Base-by-base conservation (phyloP, 164 flowering plant species). In the Nymphaea thermarum region DNA sequence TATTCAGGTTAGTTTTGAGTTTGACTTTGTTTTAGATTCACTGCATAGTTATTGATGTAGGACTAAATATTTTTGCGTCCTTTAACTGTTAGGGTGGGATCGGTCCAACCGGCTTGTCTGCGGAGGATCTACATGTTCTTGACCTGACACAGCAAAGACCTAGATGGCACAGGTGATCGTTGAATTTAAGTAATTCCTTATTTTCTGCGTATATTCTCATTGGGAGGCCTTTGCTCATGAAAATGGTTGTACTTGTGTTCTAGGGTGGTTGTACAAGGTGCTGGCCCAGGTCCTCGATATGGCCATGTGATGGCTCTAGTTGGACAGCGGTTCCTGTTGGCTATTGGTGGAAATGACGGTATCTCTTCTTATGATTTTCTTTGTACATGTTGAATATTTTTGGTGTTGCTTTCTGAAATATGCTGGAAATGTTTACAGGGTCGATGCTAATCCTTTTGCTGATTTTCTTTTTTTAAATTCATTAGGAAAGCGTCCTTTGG, bases 261-360 rank as follows among this genome's bases (percentile, higher is more conserved):
- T 72, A 95, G 98, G 83, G 98, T 95, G 66, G 97, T 87, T 71
- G 98, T 92, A 62, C 99, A 92, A 83, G 98, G 99, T 68, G 97
- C 97, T 71, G 98, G 99, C 14, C 99, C 99, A 55, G 99, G 99
- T 70, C 97, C 99, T 61, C 94, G 99, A 65, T 95, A 95, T 82
- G 99, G 99, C 68, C 99, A 95, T 81, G 99, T 90, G 42, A 95
- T 95, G 99, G 99, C 98, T 73, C 77, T 95, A 79, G 99, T 95
- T 62, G 99, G 99, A 62, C 98, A 95, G 80, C 81, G 99, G 73
- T 95, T 92, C 84, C 91, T 95, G 57, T 84, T 95, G 94, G 88
- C 91, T 61, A 92, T 95, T 81, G 99, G 99, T 64, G 99, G 99
- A 77, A 95, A 92, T 84, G 98, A 95, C 80, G 98, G 99, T 92